phyloP scores from a whole-genome alignment of 805 yeast genomes.

The Scheffersomyces stipitis region DNA sequence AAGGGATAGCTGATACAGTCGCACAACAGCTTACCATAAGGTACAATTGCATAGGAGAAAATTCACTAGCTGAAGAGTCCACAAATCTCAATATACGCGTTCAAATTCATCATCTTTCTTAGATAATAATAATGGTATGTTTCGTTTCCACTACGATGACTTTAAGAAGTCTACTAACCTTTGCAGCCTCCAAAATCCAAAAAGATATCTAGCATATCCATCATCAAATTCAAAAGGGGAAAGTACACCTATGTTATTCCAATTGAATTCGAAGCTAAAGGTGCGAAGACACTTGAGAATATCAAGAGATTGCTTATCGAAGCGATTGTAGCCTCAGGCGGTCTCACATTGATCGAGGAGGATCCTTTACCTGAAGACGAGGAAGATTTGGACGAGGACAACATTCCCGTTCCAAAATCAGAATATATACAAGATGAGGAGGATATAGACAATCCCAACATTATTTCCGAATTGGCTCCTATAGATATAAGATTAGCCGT shows the following conservation, averaged over 20 bases:
- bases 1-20: too few species aligned
- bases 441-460: conserved; percentile 12
- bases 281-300: conserved; percentile 15
- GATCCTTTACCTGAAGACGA: conserved; percentile 20
- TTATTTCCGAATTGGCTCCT: conserved; percentile 9
- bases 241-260: conserved; percentile 32
- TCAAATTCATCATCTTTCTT: too few species aligned
- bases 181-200: conserved; percentile 4
- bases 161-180: not conserved
- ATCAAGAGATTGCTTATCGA: conserved; percentile 27
- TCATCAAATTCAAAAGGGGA: conserved; percentile 36
- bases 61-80: too few species aligned
- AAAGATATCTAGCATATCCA: conserved; percentile 14
- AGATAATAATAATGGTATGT: too few species aligned
- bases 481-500: conserved; percentile 38
- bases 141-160: too few species aligned
- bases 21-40: too few species aligned
- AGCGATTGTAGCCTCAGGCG: conserved; percentile 50
- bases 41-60: too few species aligned
- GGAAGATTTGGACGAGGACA: conserved; percentile 20
- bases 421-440: conserved; percentile 27
- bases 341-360: conserved; percentile 33
- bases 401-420: conserved; percentile 40
- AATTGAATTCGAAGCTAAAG: conserved; percentile 16
- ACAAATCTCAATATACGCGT: too few species aligned